Percentiles rank a stretch among this genome's conserved stretches.
phyloP scores from a whole-genome alignment of 768 basidiomycete genomes.

The Erythrobasidium yunnanense region DNA sequence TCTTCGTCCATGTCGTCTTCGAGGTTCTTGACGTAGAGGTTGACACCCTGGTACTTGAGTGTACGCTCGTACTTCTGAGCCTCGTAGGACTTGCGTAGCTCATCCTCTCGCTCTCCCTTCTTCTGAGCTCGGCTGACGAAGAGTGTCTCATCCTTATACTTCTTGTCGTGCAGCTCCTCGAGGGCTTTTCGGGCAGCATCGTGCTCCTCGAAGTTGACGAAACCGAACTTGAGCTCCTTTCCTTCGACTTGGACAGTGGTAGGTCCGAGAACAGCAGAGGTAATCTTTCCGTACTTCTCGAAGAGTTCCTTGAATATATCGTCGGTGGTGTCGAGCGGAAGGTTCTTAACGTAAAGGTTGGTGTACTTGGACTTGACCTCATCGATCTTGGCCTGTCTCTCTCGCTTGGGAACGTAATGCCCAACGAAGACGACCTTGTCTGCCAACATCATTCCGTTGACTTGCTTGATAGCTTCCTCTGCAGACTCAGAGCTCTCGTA shows the following conservation, averaged over 20 bases:
- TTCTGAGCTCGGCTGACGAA: slow-evolving; percentile 96
- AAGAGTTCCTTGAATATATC: slow-evolving; percentile 81
- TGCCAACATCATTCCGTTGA: slow-evolving; percentile 97
- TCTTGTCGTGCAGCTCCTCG: slow-evolving; percentile 74
- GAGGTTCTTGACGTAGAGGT: slow-evolving; percentile 98
- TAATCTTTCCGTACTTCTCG: slow-evolving; percentile 62
- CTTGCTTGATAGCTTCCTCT: slow-evolving; percentile 89
- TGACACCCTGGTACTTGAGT: slow-evolving; percentile 97
- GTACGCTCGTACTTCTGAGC: slow-evolving; percentile 92
- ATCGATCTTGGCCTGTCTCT: slow-evolving; percentile 95
- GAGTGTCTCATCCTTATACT: slow-evolving; percentile 73
- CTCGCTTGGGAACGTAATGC: slow-evolving; percentile 93
- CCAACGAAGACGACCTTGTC: slow-evolving; percentile 99
- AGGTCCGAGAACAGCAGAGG: slow-evolving; percentile 68
- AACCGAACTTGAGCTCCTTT: slow-evolving; percentile 93
- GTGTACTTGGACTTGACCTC: slow-evolving; percentile 96
- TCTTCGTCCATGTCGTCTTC: slow-evolving; percentile 98
- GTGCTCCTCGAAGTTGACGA: slow-evolving; percentile 90
- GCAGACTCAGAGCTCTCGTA: slow-evolving; percentile 97
- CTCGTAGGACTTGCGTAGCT: slow-evolving; percentile 84
- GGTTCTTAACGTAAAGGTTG: slow-evolving; percentile 96
- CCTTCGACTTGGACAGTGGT: slow-evolving; percentile 61
- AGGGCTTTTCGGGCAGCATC: slow-evolving; percentile 85
- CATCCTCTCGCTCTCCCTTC: slow-evolving; percentile 95
- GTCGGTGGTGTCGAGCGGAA: slow-evolving; percentile 69